Evolutionary conservation across 2,329 filamentous ascomycete species (phyloP).

Genomic region (Didymosphaeria variabile): DNA sequence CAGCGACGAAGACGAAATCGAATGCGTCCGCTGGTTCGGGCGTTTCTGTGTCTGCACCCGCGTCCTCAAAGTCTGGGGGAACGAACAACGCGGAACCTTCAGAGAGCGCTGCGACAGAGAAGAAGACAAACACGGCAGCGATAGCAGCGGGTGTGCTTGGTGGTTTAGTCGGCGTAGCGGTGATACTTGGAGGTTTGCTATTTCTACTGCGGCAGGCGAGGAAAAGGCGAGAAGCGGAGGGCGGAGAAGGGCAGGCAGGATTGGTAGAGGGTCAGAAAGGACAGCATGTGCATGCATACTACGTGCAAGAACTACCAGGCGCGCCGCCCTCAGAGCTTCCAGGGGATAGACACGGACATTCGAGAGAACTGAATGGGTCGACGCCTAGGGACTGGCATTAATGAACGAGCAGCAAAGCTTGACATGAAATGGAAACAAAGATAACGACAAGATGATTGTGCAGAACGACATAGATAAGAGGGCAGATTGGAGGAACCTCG

Average conservation of each 20-base stretch:
- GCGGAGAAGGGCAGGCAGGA: too few species aligned
- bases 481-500: not conserved
- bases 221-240: not conserved
- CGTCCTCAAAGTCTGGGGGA: not conserved
- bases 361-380: constrained; percentile 2
- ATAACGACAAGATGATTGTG: too few species aligned
- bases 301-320: not conserved
- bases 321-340: not conserved
- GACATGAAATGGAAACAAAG: too few species aligned
- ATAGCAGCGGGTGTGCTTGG: constrained; percentile 14
- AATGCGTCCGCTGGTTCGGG: not conserved
- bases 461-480: too few species aligned
- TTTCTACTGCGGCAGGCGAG: not conserved
- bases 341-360: not conserved
- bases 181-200: constrained; percentile 10
- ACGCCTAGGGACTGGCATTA: constrained; percentile 2
- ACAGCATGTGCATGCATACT: not conserved
- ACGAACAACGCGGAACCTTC: not conserved
- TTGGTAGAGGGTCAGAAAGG: not conserved
- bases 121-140: constrained; percentile 5
- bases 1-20: not conserved
- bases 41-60: not conserved
- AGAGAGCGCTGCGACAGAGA: not conserved
- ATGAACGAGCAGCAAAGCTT: not conserved
- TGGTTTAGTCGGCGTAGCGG: not conserved